These are phyloP conservation scores for Pleurotus giganteus DNA, from an alignment of 768 basidiomycete species.

Conservation along the genomic window DNA sequence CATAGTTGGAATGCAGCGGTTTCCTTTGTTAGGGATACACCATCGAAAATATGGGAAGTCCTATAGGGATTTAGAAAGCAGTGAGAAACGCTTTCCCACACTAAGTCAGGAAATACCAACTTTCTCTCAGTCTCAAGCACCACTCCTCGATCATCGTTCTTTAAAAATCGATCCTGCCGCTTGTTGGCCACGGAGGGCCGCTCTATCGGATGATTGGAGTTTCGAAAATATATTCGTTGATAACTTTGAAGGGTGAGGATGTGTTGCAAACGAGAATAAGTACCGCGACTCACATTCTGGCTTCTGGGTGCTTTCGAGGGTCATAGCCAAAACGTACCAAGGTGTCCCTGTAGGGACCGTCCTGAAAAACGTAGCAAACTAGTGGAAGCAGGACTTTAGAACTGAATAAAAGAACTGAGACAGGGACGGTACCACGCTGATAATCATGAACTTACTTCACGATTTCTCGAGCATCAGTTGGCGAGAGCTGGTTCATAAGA, in stretches of 20 bases:
- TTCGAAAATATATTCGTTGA: constrained; percentile 89
- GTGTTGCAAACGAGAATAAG: neutral
- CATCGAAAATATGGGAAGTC: constrained; percentile 88
- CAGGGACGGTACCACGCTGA: neutral
- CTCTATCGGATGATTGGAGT: constrained; percentile 77
- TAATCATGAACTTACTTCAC: constrained; percentile 58
- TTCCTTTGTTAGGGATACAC: constrained; percentile 72
- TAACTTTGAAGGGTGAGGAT: constrained; percentile 49
- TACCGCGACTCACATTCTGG: constrained; percentile 66
- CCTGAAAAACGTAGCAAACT: constrained; percentile 85
- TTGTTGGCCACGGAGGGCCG: constrained; percentile 75
- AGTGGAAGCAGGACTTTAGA: constrained; percentile 80
- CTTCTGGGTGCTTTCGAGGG: constrained; percentile 69
- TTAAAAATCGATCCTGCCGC: constrained; percentile 51
- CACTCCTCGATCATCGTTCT: constrained; percentile 26
- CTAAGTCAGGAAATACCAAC: constrained; percentile 31
- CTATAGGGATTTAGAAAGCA: constrained; percentile 25
- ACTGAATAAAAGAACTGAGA: constrained; percentile 33
- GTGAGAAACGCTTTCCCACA: constrained; percentile 3
- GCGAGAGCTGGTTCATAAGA: constrained; percentile 77
- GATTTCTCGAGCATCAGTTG: constrained; percentile 66
- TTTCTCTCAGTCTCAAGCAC: constrained; percentile 37
- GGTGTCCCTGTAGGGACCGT: constrained; percentile 93
- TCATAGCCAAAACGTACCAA: constrained; percentile 87
- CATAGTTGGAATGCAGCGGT: constrained; percentile 93